Evolutionary conservation across 2,329 filamentous ascomycete species (phyloP).

Genomic region (Geoglossum cookeanum): DNA sequence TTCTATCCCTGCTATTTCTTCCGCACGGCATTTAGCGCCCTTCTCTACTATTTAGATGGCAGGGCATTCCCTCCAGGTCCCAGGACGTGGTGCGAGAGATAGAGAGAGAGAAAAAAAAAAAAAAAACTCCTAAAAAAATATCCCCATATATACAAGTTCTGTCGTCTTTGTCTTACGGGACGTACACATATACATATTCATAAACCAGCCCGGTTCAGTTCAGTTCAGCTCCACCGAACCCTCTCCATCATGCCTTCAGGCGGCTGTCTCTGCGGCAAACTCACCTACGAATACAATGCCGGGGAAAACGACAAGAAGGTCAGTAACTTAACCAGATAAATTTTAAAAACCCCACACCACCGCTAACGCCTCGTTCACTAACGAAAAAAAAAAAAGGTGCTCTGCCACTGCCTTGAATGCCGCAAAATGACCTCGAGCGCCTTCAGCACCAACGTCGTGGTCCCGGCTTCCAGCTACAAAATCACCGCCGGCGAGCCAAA

Average conservation of each 20-base stretch:
- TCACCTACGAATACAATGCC: neutral
- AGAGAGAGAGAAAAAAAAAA: too few relatives aligned
- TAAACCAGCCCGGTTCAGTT: neutral
- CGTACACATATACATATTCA: too few relatives aligned
- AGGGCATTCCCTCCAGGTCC: too few relatives aligned
- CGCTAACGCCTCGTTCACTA: neutral
- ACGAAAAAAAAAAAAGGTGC: neutral
- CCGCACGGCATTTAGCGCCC: too few relatives aligned
- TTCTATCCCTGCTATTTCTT: too few relatives aligned
- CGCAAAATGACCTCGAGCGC: neutral
- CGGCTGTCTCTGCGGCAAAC: neutral
- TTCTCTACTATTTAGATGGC: too few relatives aligned
- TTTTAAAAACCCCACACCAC: neutral
- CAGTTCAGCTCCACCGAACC: neutral
- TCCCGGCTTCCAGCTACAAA: neutral
- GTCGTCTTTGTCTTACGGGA: too few relatives aligned
- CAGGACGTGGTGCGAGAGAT: too few relatives aligned
- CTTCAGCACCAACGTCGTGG: neutral
- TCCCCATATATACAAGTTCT: too few relatives aligned
- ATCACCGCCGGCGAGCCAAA: neutral
- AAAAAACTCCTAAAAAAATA: too few relatives aligned
- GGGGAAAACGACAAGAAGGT: neutral
- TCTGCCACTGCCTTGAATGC: neutral
- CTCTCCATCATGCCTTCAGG: neutral
- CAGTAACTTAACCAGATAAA: neutral